Evolutionary conservation across 441 rosid species (phyloP), one percentile per base, ranked within the genome.

Genomic region (Dalechampia spathulata): DNA sequence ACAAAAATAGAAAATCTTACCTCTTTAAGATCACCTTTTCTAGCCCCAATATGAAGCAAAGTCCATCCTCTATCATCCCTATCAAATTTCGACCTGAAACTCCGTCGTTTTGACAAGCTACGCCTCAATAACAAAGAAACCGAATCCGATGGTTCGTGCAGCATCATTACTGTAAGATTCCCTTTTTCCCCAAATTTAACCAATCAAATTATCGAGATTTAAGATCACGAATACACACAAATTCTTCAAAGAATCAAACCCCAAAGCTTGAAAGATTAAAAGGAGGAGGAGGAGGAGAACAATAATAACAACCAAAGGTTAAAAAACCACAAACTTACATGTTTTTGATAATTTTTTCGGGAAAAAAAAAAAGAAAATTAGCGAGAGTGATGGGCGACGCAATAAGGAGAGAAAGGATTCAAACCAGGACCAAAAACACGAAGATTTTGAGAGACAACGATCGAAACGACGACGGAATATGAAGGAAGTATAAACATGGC

Each of bases 51-150:
- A 57, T 90, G 97, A 50, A 90, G 90, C 62, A 68, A 62, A 58
- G 93, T 86, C 95, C 95, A 90, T 12, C 97, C 97, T 55, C 97
- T 75, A 47, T 90, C 97, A 47, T 90, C 96, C 43, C 75, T 73
- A 50, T 73, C 90, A 1, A 67, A 63, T 25, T 73, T 72, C 48
- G 74, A 63, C 64, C 72, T 71, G 22, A 72, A 70, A n/a, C 75
- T 79, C 22, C 87, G 78, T 52, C 77, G 73, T 61, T 76, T 84
- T 0, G 86, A 81, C 27, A 67, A 74, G 60, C 45, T 79, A 37
- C 90, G 83, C 71, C 81, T 63, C 54, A 86, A 62, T 15, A 60
- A 11, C 14, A 57, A 22, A 34, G 55, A 16, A 49, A 45, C 68
- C 4, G 73, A 57, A 49, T 60, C 72, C 32, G 62, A 57, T 49